Evolutionary conservation across 495 filamentous ascomycete species (phyloP).

Genomic region (Chaetomidium leptoderma): DNA sequence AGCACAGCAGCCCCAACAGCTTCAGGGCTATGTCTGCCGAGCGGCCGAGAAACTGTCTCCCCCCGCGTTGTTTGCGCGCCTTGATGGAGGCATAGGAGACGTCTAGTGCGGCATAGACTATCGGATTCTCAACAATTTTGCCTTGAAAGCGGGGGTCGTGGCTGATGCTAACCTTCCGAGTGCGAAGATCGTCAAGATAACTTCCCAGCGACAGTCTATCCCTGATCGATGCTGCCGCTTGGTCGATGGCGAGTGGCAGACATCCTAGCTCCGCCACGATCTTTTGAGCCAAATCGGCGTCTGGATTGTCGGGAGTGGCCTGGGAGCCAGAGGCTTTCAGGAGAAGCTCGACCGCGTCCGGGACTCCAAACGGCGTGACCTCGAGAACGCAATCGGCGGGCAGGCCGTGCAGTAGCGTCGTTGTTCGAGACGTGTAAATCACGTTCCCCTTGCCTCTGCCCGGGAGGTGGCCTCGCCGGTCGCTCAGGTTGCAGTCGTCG

Average conservation of each 20-base stretch:
- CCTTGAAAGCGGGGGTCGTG: conserved; percentile 2
- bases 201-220: neutral
- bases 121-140: neutral
- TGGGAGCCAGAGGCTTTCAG: conserved; percentile 14
- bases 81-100: conserved; percentile 12
- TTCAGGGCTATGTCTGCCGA: conserved; percentile 14
- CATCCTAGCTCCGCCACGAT: conserved; percentile 20
- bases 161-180: conserved; percentile 9
- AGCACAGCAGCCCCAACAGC: conserved; percentile 16
- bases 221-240: conserved; percentile 20
- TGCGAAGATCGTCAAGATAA: conserved; percentile 13
- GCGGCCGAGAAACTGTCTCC: neutral
- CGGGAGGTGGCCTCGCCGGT: conserved; percentile 6
- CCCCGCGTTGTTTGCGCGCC: neutral
- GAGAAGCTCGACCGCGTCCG: conserved; percentile 20
- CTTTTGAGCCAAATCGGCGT: neutral
- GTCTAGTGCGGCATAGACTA: conserved; percentile 24
- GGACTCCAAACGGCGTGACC: conserved; percentile 9
- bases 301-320: no score
- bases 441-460: conserved; percentile 12
- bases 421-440: conserved; percentile 22
- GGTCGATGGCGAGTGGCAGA: conserved; percentile 26
- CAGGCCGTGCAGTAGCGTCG: neutral
- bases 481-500: conserved; percentile 16
- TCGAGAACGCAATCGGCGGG: conserved; percentile 1